Evolutionary conservation across 345 rosid genomes (phyloP), one percentile per base, ranked within the genome.

Genomic region (Camelina hispida): DNA sequence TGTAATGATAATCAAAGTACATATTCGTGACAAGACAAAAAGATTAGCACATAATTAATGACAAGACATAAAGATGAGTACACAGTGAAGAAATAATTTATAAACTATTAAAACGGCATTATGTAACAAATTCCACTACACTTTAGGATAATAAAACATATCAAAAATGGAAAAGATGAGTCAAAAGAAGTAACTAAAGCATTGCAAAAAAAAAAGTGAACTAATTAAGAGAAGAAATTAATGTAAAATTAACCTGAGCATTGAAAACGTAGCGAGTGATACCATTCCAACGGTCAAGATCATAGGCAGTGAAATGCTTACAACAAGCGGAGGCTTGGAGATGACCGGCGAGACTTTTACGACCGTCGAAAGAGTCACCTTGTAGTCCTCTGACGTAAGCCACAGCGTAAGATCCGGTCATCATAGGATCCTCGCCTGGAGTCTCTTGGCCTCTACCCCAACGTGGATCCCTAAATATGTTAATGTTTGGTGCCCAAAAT

Each of bases 391-490:
- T 85, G 8, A 93, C 91, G 70, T 81, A 93, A 3, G 93, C 81
- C 20, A 88, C 91, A 0, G 90, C 86, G 66, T 91, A 91, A 75
- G 76, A 73, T 28, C 89, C 91, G 28, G 87, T 78, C 13, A 87
- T 57, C 23, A 68, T 30, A 0, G 98, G 98, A 84, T 91, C 98
- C 58, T 93, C 96, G 17, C 97, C 98, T 6, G 93, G 93, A 34
- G 96, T 93, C 73, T 91, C 98, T 72, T 91, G 98, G 37, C 96
- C 96, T 66, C 94, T 83, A 7, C 96, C 98, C 97, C 94, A 93
- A 72, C 96, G 88, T 13, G 96, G 98, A 69, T 91, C 97, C 62
- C 96, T 68, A n/a, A 89, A 91, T 34, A 93, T 86, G 83, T 91
- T 89, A 28, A 91, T 87, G 73, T 88, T 88, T 0, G 97, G 97